Evolutionary conservation across 2,329 filamentous ascomycete species (phyloP), one percentile per base, ranked within the genome.

Genomic region (Phyllosticta ampelicida): DNA sequence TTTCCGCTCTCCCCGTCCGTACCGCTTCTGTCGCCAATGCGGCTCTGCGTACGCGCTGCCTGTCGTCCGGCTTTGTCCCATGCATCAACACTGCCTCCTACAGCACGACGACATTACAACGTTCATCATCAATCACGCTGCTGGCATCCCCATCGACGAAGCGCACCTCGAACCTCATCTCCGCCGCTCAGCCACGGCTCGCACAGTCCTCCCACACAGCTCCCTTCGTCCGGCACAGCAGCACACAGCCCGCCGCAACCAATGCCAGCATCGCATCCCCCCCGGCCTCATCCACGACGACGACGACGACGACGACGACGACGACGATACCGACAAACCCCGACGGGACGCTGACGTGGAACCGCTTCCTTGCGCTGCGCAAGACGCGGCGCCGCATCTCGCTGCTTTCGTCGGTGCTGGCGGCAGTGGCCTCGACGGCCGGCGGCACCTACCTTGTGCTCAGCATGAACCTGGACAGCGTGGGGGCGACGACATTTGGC

Each of bases 311-410:
- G 18, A 4, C 51, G 9, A 4, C 23, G 6, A 55, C n/a, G 23
- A 16, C 44, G 11, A 19, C 44, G 5, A 5, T 23, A 29, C 13
- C 51, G 9, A 4, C 23, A 16, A 55, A 54, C 53, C 54, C 62
- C 49, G 60, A 62, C 50, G 62, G 64, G 10, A 65, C 71, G 58
- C 71, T 79, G 44, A 77, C 77, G 74, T 97, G 92, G 92, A 86
- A 96, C 76, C 85, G 84, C 55, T 97, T 96, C 78, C 95, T 97
- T 79, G 83, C 84, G 70, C 85, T 97, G 61, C 90, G 92, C 68
- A 87, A 90, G 66, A 87, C 85, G 61, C 88, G 92, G 58, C 86
- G 92, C 61, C 84, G 88, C 66, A 87, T 91, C 77, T 90, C 92
- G 70, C 81, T 95, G 44, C 81, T 80, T 54, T 90, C 90, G 63